Percentiles rank a stretch among this genome's conserved stretches.
These are phyloP conservation scores for Kluyveromyces starmeri DNA, from an alignment of 805 yeast species.

Conservation along the genomic window DNA sequence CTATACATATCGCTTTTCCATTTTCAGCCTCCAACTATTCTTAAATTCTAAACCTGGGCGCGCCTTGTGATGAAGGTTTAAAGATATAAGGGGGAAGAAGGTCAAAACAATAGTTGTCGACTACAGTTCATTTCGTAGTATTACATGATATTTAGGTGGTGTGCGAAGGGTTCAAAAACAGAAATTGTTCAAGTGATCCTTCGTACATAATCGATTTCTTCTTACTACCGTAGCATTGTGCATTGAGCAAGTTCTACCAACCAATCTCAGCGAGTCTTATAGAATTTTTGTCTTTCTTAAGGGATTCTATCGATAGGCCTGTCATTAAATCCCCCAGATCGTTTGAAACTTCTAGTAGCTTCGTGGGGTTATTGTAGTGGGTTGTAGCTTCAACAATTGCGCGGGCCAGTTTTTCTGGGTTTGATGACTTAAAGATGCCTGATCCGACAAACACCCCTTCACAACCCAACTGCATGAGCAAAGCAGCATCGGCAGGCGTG, in stretches of 20 bases:
- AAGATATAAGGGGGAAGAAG: too few relatives aligned
- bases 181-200: too few relatives aligned
- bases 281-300: conserved; percentile 28
- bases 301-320: conserved; percentile 52
- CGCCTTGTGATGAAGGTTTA: too few relatives aligned
- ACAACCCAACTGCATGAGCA: conserved; percentile 74
- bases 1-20: too few relatives aligned
- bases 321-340: conserved; percentile 72
- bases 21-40: too few relatives aligned
- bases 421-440: conserved; percentile 66
- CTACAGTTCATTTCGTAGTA: too few relatives aligned
- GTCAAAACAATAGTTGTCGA: too few relatives aligned
- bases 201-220: too few relatives aligned
- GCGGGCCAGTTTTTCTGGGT: conserved; percentile 64
- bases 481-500: conserved; percentile 80
- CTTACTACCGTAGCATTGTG: neutral
- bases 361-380: conserved; percentile 51
- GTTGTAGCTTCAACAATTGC: conserved; percentile 80
- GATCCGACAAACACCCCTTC: conserved; percentile 74
- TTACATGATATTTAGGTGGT: too few relatives aligned
- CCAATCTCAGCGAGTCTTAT: conserved; percentile 39
- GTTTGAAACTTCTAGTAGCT: conserved; percentile 55
- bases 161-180: too few relatives aligned
- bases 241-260: conserved; percentile 31
- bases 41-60: too few relatives aligned